Evolutionary conservation across 2,329 filamentous ascomycete species (phyloP).

Genomic region (Ophiostoma sp.): DNA sequence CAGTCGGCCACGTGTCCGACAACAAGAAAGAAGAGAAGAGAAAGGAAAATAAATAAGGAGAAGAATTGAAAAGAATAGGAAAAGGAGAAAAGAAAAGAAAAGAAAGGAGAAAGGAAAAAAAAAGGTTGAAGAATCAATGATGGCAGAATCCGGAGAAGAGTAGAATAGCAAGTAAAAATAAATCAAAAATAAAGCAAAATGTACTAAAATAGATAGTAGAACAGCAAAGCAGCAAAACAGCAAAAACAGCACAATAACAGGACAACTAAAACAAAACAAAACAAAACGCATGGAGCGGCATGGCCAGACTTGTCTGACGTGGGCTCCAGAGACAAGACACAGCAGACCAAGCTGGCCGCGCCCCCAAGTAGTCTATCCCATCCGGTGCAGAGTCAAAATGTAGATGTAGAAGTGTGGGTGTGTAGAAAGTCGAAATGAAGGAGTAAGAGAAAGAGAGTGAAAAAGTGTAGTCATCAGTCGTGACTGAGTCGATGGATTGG

Average conservation of each 20-base stretch:
- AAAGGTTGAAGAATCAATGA: background rate
- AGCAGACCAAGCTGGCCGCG: too few relatives aligned
- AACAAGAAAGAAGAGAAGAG: background rate
- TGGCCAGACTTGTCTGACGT: too few relatives aligned
- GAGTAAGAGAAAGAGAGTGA: background rate
- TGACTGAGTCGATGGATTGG: background rate
- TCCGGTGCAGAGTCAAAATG: background rate
- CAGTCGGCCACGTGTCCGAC: background rate
- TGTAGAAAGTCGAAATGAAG: background rate
- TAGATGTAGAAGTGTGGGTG: background rate
- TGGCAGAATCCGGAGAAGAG: background rate
- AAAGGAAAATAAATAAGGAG: background rate
- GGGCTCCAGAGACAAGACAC: too few relatives aligned
- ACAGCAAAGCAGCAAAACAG: too few relatives aligned
- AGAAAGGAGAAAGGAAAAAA: background rate
- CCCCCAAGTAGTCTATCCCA: background rate
- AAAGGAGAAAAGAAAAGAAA: background rate
- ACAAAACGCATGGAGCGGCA: background rate
- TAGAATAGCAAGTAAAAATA: background rate
- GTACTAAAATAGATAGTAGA: background rate
- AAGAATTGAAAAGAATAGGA: conserved; percentile 10
- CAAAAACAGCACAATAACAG: too few relatives aligned
- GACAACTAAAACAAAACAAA: too few relatives aligned
- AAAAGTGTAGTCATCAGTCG: background rate
- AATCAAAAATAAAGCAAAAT: background rate